Base-by-base conservation (phyloP, 306 rosid genomes). In the Cercis canadensis region DNA sequence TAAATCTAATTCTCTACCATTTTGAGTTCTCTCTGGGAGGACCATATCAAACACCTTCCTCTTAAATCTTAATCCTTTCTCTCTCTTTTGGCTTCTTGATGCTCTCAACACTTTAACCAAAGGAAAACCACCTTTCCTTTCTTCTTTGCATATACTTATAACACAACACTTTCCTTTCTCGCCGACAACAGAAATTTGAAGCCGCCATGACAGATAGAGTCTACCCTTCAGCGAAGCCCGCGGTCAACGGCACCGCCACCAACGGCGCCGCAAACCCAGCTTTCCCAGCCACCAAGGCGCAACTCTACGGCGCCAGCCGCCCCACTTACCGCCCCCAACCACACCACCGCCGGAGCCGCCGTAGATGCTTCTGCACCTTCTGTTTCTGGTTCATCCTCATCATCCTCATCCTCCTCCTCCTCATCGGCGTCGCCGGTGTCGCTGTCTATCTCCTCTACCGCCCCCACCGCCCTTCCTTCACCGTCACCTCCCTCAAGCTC, bases 321-420 rank as follows among this genome's bases (percentile, higher is more conserved):
- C 96, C 96, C 0, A 47, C 97, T 65, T 90, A 88, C 84, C 96
- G 92, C 39, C 93, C 92, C 5, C 92, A 85, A 65, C 74, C 87
- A 9, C 62, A 63, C 21, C 84, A 41, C 64, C 81, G 69, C 37
- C 85, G 87, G 24, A 85, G 82, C 80, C 72, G 75, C 66, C 86
- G 92, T 14, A 62, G 89, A 4, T 70, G 90, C 49, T 87, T 84
- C 74, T 85, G 97, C 82, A 82, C 86, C 45, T 76, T 82, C 65
- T 87, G 85, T 72, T 75, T 78, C 75, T 90, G 87, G 82, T 65
- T 85, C 31, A 61, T 84, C 57, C 73, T 86, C 54, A 49, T 78
- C 70, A 8, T 92, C 66, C 18, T 90, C 70, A 8, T 82, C 65
- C 55, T 88, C 43, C 63, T 92, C 75, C 57, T 92, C 71, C 62